Conservation (phyloP, 495 filamentous ascomycete species). For the Astrothelium macrocarpum region DNA sequence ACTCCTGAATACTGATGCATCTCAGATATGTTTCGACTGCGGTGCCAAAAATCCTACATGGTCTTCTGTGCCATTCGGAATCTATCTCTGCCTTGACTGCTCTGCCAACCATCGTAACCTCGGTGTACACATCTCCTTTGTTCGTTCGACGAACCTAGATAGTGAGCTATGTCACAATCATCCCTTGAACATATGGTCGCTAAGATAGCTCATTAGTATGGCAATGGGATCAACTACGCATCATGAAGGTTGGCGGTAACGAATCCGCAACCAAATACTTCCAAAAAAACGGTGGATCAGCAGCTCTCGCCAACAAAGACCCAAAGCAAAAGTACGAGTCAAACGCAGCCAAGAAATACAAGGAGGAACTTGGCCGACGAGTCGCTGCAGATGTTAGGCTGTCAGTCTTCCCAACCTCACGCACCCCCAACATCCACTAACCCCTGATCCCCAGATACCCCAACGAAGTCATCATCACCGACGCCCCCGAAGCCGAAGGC, state of each 20-base stretch:
- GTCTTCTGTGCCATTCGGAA: constrained; percentile 94
- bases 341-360: constrained; percentile 83
- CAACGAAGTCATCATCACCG: constrained; percentile 74
- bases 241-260: constrained; percentile 99
- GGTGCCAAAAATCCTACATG: constrained; percentile 94
- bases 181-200: constrained; percentile 1
- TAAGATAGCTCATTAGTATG: constrained; percentile 56
- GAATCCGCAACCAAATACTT: constrained; percentile 98
- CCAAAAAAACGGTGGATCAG: constrained; percentile 87
- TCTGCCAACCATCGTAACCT: constrained; percentile 46
- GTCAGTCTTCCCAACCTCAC: constrained; percentile 38
- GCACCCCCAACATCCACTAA: constrained; percentile 3
- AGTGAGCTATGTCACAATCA: constrained; percentile 51
- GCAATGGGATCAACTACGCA: constrained; percentile 96
- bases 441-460: constrained; percentile 52
- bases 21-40: constrained; percentile 93
- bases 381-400: constrained; percentile 70
- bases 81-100: constrained; percentile 97
- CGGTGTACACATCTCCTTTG: constrained; percentile 74
- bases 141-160: constrained; percentile 94
- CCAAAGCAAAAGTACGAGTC: constrained; percentile 94
- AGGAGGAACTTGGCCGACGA: constrained; percentile 82
- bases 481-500: constrained; percentile 49
- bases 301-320: constrained; percentile 90
- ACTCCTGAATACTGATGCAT: constrained; percentile 3